Base-by-base conservation (phyloP, 2,329 filamentous ascomycete species). In the Neofusicoccum sp. region DNA sequence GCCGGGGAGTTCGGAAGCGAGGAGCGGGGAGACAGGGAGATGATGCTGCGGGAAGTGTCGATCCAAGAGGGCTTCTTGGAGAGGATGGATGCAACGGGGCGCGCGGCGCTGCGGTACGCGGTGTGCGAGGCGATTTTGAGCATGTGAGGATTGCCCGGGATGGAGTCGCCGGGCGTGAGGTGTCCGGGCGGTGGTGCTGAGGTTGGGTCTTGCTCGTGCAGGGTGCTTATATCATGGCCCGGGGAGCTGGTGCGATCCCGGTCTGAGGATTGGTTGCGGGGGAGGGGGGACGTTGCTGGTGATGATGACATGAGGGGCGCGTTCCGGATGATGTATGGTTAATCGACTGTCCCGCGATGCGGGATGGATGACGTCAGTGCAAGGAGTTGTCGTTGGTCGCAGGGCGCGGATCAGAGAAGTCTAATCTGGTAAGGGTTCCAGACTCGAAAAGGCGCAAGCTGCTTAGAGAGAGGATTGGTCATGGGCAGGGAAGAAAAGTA, bases 71-170 rank as follows among this genome's bases (percentile, higher is more conserved):
- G 14, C 1, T 36, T 52, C 22, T 64, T 64, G 48, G 64, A 29
- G 9, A 61, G 60, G 41, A 58, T 58, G 8, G 54, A 58, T 2
- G 54, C 16, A 2, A 64, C 62, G 8, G 68, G 31, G 45, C 52
- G 64, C n/a, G 63, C 65, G 37, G 65, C 47, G 3, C 50, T 50
- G 61, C 68, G 68, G 49, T 68, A 70, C 8, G 50, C 58, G 11
- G 65, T 68, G 66, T 66, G 69, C 34, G 66, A 59, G 33, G 66
- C 66, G 11, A 69, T 68, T 43, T 70, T 71, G 45, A 73, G 65
- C 70, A 71, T 72, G 56, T 66, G 50, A n/a, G 62, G 66, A 16
- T 61, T 58, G 29, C 41, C 39, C 8, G 54, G 29, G 41, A 58
- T 28, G 54, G 11, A 33, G 14, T 34, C 28, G 39, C 36, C 37